phyloP scores from a whole-genome alignment of 306 rosid species.

The Abrus precatorius region DNA sequence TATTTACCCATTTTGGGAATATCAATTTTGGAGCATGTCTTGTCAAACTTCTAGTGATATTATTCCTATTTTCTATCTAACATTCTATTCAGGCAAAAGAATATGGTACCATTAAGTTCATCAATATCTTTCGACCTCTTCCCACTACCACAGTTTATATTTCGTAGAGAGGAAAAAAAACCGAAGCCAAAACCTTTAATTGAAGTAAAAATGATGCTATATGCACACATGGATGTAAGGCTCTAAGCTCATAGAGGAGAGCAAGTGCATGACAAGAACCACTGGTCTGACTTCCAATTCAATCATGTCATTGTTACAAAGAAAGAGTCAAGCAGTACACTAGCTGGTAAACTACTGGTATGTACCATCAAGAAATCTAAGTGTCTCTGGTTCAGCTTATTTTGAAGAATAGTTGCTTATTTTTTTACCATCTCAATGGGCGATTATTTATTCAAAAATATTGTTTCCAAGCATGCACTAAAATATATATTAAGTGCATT shows the following conservation, averaged over 20 bases:
- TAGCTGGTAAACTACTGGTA: background rate
- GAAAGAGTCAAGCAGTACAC: background rate
- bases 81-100: conserved; percentile 21
- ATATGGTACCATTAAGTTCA: conserved; percentile 17
- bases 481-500: conserved; percentile 8
- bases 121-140: background rate
- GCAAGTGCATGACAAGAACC: background rate
- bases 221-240: conserved; percentile 6
- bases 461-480: background rate
- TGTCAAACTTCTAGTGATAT: background rate
- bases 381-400: too few relatives aligned
- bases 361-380: background rate
- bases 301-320: conserved; percentile 14
- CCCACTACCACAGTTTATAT: background rate
- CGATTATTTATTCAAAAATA: too few relatives aligned
- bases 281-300: background rate
- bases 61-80: background rate
- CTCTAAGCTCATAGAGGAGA: conserved; percentile 7
- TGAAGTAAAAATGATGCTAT: background rate
- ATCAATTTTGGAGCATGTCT: conserved; percentile 8
- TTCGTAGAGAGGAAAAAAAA: background rate
- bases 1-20: background rate
- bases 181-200: conserved; percentile 13
- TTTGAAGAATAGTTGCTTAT: too few relatives aligned
- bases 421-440: too few relatives aligned